Base-by-base conservation (phyloP, 1,284 basidiomycete genomes). In the Boletus sp. region DNA sequence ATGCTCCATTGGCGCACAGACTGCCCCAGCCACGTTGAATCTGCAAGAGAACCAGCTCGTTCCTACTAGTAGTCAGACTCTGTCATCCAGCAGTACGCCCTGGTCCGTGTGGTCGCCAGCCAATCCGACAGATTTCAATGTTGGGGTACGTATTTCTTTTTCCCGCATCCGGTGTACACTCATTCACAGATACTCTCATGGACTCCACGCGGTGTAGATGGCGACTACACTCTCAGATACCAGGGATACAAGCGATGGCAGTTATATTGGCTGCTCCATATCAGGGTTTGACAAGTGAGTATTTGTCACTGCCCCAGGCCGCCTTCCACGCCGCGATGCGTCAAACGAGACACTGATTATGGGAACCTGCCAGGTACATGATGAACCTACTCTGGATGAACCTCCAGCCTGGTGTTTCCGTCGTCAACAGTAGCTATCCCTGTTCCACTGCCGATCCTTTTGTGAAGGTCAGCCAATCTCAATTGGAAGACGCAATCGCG, bases 81-180 rank as follows among this genome's bases (percentile, higher is more conserved):
- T 14, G n/a, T 23, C 13, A 16, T 23, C 23, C 13, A 47, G 9
- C 21, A 27, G 25, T 13, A 47, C 25, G 9, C 21, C 31, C 25
- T 55, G 54, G 54, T 37, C 44, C 6, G 44, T 28, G 25, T 55
- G 54, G 54, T 37, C 44, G 11, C 54, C 54, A 9, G 44, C 31
- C 0, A 6, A 35, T 28, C 13, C 54, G n/a, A 55, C 54, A n/a
- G 11, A 37, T 48, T 30, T 55, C 44, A 37, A 44, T 55, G 33
- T 37, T 37, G 43, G 31, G 44, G 54, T 48, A 35, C 2, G 44
- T 55, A 3, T 44, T 33, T n/a, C 14, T 5, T 19, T 28, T 14
- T 23, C 17, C 16, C 28, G 23, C 40, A 23, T 6, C 27, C 11
- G 0, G 25, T 9, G 17, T n/a, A n/a, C 17, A 16, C 21, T 40